Evolutionary conservation across 2,329 filamentous ascomycete genomes (phyloP).

Genomic region (Kalmusia sp.): DNA sequence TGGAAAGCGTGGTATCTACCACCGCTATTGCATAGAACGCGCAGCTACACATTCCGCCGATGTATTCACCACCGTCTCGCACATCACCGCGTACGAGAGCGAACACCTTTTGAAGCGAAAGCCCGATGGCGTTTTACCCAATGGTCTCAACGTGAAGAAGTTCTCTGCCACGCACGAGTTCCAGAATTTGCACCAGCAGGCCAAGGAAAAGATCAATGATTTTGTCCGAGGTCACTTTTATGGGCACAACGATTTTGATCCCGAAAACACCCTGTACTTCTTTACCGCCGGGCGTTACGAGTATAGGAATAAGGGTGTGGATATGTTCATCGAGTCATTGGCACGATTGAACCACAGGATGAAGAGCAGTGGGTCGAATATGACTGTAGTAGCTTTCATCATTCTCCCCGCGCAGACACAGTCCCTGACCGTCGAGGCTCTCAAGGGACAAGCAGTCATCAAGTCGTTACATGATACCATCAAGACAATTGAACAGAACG

Average conservation of each 20-base stretch:
- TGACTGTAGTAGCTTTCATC: constrained; percentile 95
- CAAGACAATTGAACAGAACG: constrained; percentile 88
- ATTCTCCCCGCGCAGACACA: constrained; percentile 98
- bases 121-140: constrained; percentile 93
- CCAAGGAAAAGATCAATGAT: constrained; percentile 97
- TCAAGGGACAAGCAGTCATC: constrained; percentile 96
- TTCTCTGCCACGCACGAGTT: constrained; percentile 99
- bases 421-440: constrained; percentile 90
- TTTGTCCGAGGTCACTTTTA: constrained; percentile 99
- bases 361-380: constrained; percentile 84
- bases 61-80: constrained; percentile 98
- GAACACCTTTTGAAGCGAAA: constrained; percentile 98
- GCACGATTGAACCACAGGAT: constrained; percentile 93
- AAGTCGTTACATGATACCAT: constrained; percentile 95
- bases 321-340: constrained; percentile 99
- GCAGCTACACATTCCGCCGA: constrained; percentile 90
- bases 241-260: constrained; percentile 95
- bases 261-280: constrained; percentile 96
- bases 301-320: constrained; percentile 97
- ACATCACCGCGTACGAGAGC: constrained; percentile 97
- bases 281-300: constrained; percentile 98
- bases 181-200: constrained; percentile 95
- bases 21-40: constrained; percentile 97
- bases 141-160: constrained; percentile 97
- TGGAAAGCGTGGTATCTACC: constrained; percentile 97